Percentiles rank a stretch among this genome's conserved stretches.
These are phyloP conservation scores for Lichtheimia hyalospora DNA, from an alignment of 371 early-diverging fungal species.

Conservation along the genomic window DNA sequence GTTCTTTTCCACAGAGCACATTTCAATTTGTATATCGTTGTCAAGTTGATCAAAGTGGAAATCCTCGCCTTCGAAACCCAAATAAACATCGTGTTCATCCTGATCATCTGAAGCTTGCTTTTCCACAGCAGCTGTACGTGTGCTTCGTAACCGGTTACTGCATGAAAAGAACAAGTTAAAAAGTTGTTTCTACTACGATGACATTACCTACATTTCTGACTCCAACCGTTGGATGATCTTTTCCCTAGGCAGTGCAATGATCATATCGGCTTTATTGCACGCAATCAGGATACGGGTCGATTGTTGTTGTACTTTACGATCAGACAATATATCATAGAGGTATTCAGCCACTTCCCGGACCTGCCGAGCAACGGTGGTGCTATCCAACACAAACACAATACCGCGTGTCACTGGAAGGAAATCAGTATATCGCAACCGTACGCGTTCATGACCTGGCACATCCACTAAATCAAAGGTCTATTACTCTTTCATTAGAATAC, in stretches of 20 bases:
- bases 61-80: conserved; percentile 80
- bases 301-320: conserved; percentile 52
- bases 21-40: conserved; percentile 64
- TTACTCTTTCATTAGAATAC: neutral
- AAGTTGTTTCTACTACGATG: neutral
- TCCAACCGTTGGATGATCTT: conserved; percentile 69
- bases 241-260: conserved; percentile 65
- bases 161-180: neutral
- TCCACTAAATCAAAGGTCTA: conserved; percentile 71
- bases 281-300: conserved; percentile 70
- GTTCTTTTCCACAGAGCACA: conserved; percentile 55
- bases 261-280: conserved; percentile 84
- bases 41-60: conserved; percentile 81
- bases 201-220: conserved; percentile 66
- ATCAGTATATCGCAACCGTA: conserved; percentile 71
- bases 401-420: conserved; percentile 69
- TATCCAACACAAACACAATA: conserved; percentile 81
- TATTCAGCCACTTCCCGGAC: conserved; percentile 64
- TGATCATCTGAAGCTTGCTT: conserved; percentile 50
- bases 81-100: conserved; percentile 60
- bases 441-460: conserved; percentile 87
- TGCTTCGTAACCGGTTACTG: conserved; percentile 66
- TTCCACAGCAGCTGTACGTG: conserved; percentile 70
- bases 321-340: conserved; percentile 76
- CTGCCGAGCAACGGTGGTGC: conserved; percentile 55